These are phyloP conservation scores for Eurotiales sp. DNA, from an alignment of 2,329 filamentous ascomycete genomes.

Conservation along the genomic window DNA sequence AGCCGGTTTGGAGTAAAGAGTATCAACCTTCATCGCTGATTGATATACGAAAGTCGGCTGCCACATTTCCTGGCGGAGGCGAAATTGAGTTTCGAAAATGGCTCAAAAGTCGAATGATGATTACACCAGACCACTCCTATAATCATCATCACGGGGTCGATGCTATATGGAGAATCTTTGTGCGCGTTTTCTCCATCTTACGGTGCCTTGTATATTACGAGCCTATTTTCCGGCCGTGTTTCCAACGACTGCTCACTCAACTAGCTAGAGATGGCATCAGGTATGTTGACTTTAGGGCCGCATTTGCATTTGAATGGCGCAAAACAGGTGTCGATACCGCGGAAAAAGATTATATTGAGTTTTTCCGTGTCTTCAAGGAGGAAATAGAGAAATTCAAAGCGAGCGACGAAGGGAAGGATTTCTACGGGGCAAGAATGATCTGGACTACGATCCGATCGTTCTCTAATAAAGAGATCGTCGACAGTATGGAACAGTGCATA, in stretches of 20 bases:
- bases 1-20: constrained; percentile 61
- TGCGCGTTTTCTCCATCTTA: constrained; percentile 68
- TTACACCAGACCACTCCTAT: constrained; percentile 68
- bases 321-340: constrained; percentile 60
- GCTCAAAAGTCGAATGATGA: constrained; percentile 68
- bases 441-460: constrained; percentile 72
- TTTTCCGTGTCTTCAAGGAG: constrained; percentile 71
- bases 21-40: constrained; percentile 62
- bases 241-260: constrained; percentile 66
- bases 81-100: constrained; percentile 69
- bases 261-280: constrained; percentile 76
- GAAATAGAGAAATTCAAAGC: constrained; percentile 73
- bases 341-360: constrained; percentile 64
- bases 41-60: constrained; percentile 60
- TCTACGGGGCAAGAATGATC: constrained; percentile 82
- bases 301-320: constrained; percentile 69
- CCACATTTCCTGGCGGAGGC: constrained; percentile 70
- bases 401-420: constrained; percentile 65
- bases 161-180: constrained; percentile 81
- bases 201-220: constrained; percentile 80
- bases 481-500: constrained; percentile 86
- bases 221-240: constrained; percentile 75
- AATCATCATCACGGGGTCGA: constrained; percentile 79
- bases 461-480: constrained; percentile 62
- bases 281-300: constrained; percentile 78